Percentiles rank a stretch among this genome's conserved stretches.
Conservation (phyloP, 352 stramenopile genomes). For the Achlya hypogyna region DNA sequence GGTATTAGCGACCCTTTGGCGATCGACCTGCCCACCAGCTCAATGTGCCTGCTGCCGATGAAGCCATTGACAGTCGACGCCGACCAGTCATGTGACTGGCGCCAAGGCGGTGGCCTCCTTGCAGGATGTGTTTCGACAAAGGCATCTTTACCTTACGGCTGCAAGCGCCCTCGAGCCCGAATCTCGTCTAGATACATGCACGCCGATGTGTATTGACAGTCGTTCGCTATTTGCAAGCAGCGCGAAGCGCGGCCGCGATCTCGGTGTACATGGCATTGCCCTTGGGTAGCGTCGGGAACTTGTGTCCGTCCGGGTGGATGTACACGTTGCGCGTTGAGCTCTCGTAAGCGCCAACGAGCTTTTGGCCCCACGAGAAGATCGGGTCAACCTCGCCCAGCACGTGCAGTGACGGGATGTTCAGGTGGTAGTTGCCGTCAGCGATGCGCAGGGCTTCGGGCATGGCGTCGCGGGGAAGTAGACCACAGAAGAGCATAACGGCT, state of each 20-base stretch:
- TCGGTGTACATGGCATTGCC: constrained; percentile 27
- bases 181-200: too few relatives aligned
- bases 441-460: not conserved
- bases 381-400: constrained; percentile 49
- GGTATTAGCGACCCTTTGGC: too few relatives aligned
- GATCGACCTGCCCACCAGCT: too few relatives aligned
- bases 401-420: constrained; percentile 37
- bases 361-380: constrained; percentile 31
- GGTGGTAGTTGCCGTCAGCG: not conserved
- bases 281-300: constrained; percentile 24
- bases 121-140: too few relatives aligned
- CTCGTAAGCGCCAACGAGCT: constrained; percentile 28
- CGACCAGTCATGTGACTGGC: too few relatives aligned
- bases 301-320: constrained; percentile 26
- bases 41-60: too few relatives aligned
- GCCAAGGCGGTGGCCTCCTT: too few relatives aligned
- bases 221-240: too few relatives aligned
- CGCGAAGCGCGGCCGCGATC: constrained; percentile 18
- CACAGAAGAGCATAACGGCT: constrained; percentile 16
- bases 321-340: constrained; percentile 18
- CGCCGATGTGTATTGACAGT: too few relatives aligned
- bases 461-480: constrained; percentile 2
- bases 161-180: too few relatives aligned
- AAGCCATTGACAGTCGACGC: too few relatives aligned
- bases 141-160: too few relatives aligned